Percentiles rank a stretch among this genome's conserved stretches.
Evolutionary conservation across 352 stramenopile species (phyloP).

Genomic region (Phytophthora niederhauseri): DNA sequence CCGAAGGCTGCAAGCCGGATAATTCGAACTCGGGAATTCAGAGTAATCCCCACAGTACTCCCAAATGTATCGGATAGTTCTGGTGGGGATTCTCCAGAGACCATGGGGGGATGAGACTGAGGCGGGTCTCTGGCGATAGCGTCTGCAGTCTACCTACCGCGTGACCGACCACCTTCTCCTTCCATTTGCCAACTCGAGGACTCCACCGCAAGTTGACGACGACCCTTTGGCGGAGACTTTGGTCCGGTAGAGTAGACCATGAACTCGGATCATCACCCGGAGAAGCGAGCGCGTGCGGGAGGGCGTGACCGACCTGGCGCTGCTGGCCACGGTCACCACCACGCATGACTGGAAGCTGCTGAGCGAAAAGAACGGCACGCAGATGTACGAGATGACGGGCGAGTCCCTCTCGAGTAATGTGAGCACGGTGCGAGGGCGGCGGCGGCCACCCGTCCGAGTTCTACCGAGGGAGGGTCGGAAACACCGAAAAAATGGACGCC

Average conservation of each 20-base stretch:
- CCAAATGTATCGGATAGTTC: too few species aligned
- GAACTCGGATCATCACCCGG: slow-evolving; percentile 7
- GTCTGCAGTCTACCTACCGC: neutral
- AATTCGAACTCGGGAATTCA: neutral
- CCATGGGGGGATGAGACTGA: slow-evolving; percentile 13
- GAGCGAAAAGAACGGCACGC: slow-evolving; percentile 48
- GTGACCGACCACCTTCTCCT: neutral
- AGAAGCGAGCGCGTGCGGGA: slow-evolving; percentile 44
- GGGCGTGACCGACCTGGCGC: slow-evolving; percentile 54
- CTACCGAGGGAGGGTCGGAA: too few species aligned
- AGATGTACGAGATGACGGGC: slow-evolving; percentile 63
- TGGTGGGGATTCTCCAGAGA: neutral
- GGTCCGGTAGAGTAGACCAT: slow-evolving; percentile 6
- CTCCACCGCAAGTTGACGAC: neutral
- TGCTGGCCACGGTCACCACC: slow-evolving; percentile 41
- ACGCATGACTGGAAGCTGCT: slow-evolving; percentile 59
- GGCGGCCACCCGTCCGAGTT: slow-evolving; percentile 57
- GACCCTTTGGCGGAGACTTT: slow-evolving; percentile 22
- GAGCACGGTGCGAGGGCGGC: slow-evolving; percentile 39
- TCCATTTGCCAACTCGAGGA: slow-evolving; percentile 24
- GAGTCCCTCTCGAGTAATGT: slow-evolving; percentile 44
- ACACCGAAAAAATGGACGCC: too few species aligned
- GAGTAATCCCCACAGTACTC: neutral
- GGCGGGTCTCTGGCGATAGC: slow-evolving; percentile 10
- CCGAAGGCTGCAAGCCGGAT: neutral